Evolutionary conservation across 2,329 filamentous ascomycete species (phyloP).

Genomic region (Fusarium circinatum): DNA sequence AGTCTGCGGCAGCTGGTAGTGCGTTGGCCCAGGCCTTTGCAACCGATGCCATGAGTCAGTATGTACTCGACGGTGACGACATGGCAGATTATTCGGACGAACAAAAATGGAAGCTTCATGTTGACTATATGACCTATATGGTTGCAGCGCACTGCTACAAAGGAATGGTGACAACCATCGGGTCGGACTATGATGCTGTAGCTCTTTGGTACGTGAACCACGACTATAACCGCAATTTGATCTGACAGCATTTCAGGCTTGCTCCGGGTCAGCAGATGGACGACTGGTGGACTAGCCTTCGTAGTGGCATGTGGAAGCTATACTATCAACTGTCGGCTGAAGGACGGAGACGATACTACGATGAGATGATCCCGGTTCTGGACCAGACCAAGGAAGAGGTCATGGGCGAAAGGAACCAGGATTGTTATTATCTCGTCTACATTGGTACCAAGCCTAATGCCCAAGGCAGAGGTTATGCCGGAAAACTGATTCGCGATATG

Average conservation of each 20-base stretch:
- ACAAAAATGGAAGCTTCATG: conserved; percentile 79
- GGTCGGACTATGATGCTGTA: conserved; percentile 79
- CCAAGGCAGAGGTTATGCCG: conserved; percentile 77
- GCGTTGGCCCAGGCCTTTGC: conserved; percentile 83
- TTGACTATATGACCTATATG: conserved; percentile 81
- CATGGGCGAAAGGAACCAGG: conserved; percentile 72
- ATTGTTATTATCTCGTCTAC: conserved; percentile 86
- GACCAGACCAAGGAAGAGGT: conserved; percentile 76
- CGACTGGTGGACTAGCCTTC: conserved; percentile 75
- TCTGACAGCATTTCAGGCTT: conserved; percentile 64
- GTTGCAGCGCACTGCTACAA: conserved; percentile 79
- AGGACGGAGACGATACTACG: conserved; percentile 78
- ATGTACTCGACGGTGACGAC: conserved; percentile 79
- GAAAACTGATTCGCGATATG: conserved; percentile 76
- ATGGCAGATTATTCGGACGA: conserved; percentile 70
- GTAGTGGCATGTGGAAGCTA: conserved; percentile 81
- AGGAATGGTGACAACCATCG: conserved; percentile 78
- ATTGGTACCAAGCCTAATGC: conserved; percentile 78
- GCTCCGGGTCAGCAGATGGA: conserved; percentile 79
- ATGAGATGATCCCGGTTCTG: conserved; percentile 79
- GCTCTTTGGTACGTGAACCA: conserved; percentile 74
- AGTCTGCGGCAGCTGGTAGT: conserved; percentile 76
- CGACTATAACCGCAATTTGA: background rate
- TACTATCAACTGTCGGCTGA: conserved; percentile 78
- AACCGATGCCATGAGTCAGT: conserved; percentile 77